Percentiles rank a stretch among this genome's conserved stretches.
phyloP scores from a whole-genome alignment of 768 basidiomycete species.

The Kwoniella europaea region DNA sequence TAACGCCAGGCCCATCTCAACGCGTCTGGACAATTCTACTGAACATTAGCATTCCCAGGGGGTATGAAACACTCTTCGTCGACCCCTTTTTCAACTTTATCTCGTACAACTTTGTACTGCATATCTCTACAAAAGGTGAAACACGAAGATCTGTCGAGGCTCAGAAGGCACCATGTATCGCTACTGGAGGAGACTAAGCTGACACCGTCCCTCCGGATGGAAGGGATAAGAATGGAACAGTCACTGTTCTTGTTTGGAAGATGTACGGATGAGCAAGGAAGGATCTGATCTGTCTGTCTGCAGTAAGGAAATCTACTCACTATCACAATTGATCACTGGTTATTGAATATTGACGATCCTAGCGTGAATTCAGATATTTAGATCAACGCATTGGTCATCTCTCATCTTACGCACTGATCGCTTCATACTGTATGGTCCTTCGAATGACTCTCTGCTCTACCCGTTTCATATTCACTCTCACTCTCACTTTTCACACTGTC shows the following conservation, averaged over 20 bases:
- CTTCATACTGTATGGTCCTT: background rate
- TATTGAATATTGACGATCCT: background rate
- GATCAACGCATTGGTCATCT: background rate
- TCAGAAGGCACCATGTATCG: background rate
- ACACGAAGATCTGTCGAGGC: background rate
- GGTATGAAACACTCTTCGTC: background rate
- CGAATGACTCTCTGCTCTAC: background rate
- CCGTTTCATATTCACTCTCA: background rate
- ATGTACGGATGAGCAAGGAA: no score
- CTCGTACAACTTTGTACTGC: no score
- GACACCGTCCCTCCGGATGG: no score
- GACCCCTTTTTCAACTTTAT: background rate
- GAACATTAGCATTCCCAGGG: background rate
- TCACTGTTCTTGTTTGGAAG: no score
- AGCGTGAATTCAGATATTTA: background rate
- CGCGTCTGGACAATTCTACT: no score
- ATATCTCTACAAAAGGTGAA: background rate
- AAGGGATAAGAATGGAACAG: no score
- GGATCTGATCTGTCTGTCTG: no score
- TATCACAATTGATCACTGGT: no score
- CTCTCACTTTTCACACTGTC: background rate
- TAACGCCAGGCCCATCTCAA: no score
- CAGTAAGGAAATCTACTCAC: no score
- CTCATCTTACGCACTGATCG: background rate
- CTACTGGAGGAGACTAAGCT: no score